Evolutionary conservation across 129 eudicot genomes (phyloP).

Genomic region (Flaveria robusta): DNA sequence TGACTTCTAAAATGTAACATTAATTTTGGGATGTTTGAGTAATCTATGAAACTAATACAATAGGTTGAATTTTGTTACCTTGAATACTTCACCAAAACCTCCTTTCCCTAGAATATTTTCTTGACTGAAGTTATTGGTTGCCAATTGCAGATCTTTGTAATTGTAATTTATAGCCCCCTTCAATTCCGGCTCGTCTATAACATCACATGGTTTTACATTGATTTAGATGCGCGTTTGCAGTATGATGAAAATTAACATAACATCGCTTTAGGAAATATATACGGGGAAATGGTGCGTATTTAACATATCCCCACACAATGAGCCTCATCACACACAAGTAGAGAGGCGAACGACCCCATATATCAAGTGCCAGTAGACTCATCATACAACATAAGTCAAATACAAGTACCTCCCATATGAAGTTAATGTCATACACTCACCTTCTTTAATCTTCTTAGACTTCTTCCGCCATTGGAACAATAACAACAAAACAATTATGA

Average conservation of each 20-base stretch:
- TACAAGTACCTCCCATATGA: not conserved
- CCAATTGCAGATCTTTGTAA: constrained; percentile 53
- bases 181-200: constrained; percentile 49
- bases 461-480: constrained; percentile 36
- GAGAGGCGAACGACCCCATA: not conserved
- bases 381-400: not conserved
- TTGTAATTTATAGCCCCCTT: constrained; percentile 54
- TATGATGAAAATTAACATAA: not conserved
- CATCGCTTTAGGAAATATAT: not conserved
- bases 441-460: constrained; percentile 41
- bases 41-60: not conserved
- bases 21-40: not conserved
- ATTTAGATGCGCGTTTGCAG: constrained; percentile 4
- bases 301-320: not conserved
- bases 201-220: constrained; percentile 31
- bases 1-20: not conserved
- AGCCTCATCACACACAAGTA: not conserved
- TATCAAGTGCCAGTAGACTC: not conserved
- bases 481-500: constrained; percentile 23
- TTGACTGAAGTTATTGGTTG: constrained; percentile 61
- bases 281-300: not conserved
- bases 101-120: constrained; percentile 67
- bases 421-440: constrained; percentile 33
- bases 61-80: constrained; percentile 41
- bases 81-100: constrained; percentile 76